Conservation (phyloP, 371 early-diverging fungal species). For the Lichtheimia corymbifera region DNA sequence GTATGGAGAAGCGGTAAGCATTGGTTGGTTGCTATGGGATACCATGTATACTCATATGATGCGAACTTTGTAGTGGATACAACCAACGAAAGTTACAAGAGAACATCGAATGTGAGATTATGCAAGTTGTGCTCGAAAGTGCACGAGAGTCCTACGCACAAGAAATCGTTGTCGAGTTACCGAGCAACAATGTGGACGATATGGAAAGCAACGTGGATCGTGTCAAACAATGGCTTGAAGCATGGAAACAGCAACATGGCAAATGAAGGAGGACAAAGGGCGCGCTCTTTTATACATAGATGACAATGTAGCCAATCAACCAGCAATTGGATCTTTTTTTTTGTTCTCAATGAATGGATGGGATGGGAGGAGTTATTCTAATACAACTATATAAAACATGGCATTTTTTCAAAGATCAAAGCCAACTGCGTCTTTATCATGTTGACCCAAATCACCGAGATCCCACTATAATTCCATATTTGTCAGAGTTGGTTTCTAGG, state of each 20-base stretch:
- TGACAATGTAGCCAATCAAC: not conserved
- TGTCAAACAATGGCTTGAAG: conserved; percentile 72
- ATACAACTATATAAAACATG: not conserved
- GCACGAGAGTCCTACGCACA: conserved; percentile 82
- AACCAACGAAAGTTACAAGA: conserved; percentile 88
- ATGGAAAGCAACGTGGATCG: conserved; percentile 88
- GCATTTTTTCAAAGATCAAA: conserved; percentile 6
- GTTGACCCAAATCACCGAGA: conserved; percentile 14
- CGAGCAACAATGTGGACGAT: conserved; percentile 80
- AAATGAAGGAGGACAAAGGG: conserved; percentile 17
- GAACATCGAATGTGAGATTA: conserved; percentile 98
- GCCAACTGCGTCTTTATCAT: conserved; percentile 12
- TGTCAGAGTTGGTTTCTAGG: not conserved
- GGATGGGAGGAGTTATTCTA: not conserved
- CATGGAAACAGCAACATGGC: conserved; percentile 39
- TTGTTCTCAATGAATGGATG: not conserved
- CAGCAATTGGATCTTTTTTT: conserved; percentile 1
- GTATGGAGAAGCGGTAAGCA: conserved; percentile 79
- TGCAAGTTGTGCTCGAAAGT: conserved; percentile 95
- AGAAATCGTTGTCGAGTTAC: conserved; percentile 82
- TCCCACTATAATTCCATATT: conserved; percentile 6
- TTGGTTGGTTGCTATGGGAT: not conserved
- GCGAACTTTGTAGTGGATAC: conserved; percentile 71
- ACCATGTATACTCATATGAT: not conserved
- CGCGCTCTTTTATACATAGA: not conserved